Evolutionary conservation across 371 early-diverging fungal species (phyloP).

Genomic region (Syncephalastrum monosporum): DNA sequence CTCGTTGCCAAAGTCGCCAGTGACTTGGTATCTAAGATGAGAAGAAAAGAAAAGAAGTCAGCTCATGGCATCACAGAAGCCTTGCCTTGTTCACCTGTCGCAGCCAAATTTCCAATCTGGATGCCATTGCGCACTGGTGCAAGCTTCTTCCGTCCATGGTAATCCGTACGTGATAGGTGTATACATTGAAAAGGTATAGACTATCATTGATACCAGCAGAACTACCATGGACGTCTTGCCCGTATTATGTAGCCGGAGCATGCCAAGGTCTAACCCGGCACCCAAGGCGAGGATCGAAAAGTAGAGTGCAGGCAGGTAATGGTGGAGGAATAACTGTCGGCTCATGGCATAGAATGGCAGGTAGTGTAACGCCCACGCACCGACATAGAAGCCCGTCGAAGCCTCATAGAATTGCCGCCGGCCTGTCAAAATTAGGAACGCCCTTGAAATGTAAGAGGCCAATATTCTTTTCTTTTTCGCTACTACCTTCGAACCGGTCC

Average conservation of each 20-base stretch:
- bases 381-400: conserved; percentile 76
- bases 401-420: conserved; percentile 48
- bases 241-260: conserved; percentile 5
- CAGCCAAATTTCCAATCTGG: conserved; percentile 23
- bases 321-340: conserved; percentile 96
- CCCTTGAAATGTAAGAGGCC: neutral
- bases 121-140: conserved; percentile 30
- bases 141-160: conserved; percentile 61
- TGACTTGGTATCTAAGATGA: no score
- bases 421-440: conserved; percentile 3
- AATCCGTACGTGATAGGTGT: conserved; percentile 84
- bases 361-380: conserved; percentile 93
- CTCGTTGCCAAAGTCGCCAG: no score
- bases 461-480: neutral
- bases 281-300: conserved; percentile 76
- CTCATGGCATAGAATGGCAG: conserved; percentile 94
- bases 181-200: conserved; percentile 59
- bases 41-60: no score
- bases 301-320: conserved; percentile 94
- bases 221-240: conserved; percentile 18
- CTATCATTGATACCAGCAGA: conserved; percentile 39
- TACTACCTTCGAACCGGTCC: conserved; percentile 56
- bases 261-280: conserved; percentile 69
- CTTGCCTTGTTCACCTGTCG: conserved; percentile 13
- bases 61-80: no score